Percentiles rank a stretch among this genome's conserved stretches.
Evolutionary conservation across 2,329 filamentous ascomycete species (phyloP).

Genomic region (Aspergillus nomiae): DNA sequence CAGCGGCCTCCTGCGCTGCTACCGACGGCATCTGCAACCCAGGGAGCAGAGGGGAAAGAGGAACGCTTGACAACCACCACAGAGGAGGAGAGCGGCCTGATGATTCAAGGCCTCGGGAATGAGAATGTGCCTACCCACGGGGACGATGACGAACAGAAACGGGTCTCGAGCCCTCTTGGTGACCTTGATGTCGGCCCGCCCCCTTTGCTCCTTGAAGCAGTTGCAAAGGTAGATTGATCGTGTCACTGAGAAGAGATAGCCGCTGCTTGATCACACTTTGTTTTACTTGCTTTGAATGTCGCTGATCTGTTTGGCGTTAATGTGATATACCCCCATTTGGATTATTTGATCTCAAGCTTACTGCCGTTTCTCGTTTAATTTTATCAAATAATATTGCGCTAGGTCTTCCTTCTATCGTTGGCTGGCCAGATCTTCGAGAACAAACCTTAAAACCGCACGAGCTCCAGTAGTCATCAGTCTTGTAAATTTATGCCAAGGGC

Average conservation of each 20-base stretch:
- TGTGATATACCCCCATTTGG: conserved; percentile 44
- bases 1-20: conserved; percentile 88
- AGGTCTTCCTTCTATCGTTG: background rate
- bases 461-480: background rate
- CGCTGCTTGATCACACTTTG: background rate
- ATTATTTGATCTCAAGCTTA: conserved; percentile 18
- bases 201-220: conserved; percentile 31
- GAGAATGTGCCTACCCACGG: conserved; percentile 26
- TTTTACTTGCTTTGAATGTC: conserved; percentile 12
- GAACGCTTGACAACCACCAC: conserved; percentile 13
- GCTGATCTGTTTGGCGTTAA: conserved; percentile 33
- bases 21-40: conserved; percentile 48
- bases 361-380: conserved; percentile 23
- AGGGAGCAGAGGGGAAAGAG: conserved; percentile 30
- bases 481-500: background rate
- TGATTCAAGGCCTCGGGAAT: conserved; percentile 36
- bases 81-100: conserved; percentile 36
- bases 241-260: background rate
- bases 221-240: conserved; percentile 25
- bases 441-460: too few relatives aligned
- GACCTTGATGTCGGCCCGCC: conserved; percentile 28
- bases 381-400: conserved; percentile 22
- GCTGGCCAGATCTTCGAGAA: too few relatives aligned
- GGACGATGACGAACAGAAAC: conserved; percentile 13
- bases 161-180: conserved; percentile 26